Percentiles rank a stretch among this genome's conserved stretches.
phyloP scores from a whole-genome alignment of 805 yeast species.

The Pichia californica region DNA sequence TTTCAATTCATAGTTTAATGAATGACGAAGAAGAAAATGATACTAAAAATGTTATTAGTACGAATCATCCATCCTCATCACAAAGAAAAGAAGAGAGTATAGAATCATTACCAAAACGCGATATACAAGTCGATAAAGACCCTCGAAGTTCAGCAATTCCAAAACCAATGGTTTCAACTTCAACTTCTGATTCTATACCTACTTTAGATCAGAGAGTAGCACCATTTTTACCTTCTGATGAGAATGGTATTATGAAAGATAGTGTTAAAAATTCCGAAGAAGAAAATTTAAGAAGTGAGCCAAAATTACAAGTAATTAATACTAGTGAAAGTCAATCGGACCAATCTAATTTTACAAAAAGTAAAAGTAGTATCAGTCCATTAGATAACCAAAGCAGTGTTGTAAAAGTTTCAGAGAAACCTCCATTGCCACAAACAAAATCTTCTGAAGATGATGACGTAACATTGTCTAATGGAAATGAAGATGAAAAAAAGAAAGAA shows the following conservation, averaged over 20 bases:
- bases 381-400: slow-evolving; percentile 42
- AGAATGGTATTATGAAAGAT: background rate
- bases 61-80: too few relatives aligned
- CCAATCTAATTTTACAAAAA: slow-evolving; percentile 6
- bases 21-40: slow-evolving; percentile 18
- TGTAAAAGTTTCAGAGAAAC: slow-evolving; percentile 22
- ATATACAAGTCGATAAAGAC: too few relatives aligned
- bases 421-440: background rate
- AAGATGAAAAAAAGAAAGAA: too few relatives aligned
- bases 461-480: background rate
- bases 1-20: slow-evolving; percentile 29
- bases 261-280: background rate
- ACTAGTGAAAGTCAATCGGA: background rate
- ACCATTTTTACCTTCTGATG: slow-evolving; percentile 2
- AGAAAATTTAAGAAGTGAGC: background rate
- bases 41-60: background rate
- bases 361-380: slow-evolving; percentile 26
- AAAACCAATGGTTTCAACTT: background rate
- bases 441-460: slow-evolving; percentile 12
- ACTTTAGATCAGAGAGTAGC: background rate
- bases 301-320: background rate
- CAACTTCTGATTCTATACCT: background rate
- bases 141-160: background rate
- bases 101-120: too few relatives aligned
- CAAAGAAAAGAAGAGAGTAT: too few relatives aligned